Evolutionary conservation across 2,329 filamentous ascomycete genomes (phyloP).

Genomic region (Polychaeton citri): DNA sequence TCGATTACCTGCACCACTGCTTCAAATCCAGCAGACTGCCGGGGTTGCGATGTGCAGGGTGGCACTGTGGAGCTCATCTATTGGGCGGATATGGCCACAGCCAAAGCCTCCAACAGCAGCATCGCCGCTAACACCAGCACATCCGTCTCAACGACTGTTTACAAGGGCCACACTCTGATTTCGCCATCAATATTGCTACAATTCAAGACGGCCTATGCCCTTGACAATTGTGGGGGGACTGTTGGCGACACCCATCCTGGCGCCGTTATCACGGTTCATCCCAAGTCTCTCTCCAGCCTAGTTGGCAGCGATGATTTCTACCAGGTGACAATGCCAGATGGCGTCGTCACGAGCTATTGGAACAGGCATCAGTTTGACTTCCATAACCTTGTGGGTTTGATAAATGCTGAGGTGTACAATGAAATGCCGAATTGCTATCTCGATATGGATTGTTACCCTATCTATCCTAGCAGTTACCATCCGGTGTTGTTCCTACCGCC

Average conservation of each 20-base stretch:
- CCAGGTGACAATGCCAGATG: too few relatives aligned
- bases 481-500: constrained; percentile 3
- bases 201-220: constrained; percentile 10
- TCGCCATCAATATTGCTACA: constrained; percentile 11
- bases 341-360: too few relatives aligned
- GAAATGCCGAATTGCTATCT: constrained; percentile 2
- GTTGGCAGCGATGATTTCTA: neutral
- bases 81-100: constrained; percentile 3
- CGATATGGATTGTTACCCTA: constrained; percentile 2
- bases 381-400: constrained; percentile 1
- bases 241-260: constrained; percentile 8
- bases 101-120: neutral
- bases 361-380: too few relatives aligned
- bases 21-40: neutral
- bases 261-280: constrained; percentile 7
- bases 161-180: constrained; percentile 8
- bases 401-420: constrained; percentile 1
- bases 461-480: constrained; percentile 1
- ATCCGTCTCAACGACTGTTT: constrained; percentile 5
- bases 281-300: constrained; percentile 5
- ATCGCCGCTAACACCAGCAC: neutral
- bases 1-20: neutral
- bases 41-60: constrained; percentile 6
- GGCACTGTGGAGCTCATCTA: constrained; percentile 9
- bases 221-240: constrained; percentile 6